Evolutionary conservation across 2,329 filamentous ascomycete species (phyloP).

Genomic region (Stagonosporopsis cucurbitacearum): DNA sequence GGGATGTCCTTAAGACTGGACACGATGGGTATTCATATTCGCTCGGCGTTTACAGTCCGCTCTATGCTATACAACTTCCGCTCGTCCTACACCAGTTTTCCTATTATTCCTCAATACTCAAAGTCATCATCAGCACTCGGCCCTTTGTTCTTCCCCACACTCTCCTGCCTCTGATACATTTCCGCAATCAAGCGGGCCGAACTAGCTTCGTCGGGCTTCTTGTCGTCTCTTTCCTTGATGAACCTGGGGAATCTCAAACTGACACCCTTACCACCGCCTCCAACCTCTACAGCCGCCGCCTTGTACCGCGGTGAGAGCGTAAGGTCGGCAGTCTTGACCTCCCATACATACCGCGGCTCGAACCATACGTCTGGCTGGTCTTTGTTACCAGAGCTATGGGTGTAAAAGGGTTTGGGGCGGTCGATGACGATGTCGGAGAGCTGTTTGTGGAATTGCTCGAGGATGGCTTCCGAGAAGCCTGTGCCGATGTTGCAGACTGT

Average conservation of each 20-base stretch:
- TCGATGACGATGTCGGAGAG: slow-evolving; percentile 83
- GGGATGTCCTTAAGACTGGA: too few relatives aligned
- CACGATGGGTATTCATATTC: too few relatives aligned
- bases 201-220: slow-evolving; percentile 92
- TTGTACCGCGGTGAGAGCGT: slow-evolving; percentile 92
- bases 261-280: slow-evolving; percentile 76
- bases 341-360: slow-evolving; percentile 93
- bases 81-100: too few relatives aligned
- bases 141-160: slow-evolving; percentile 83
- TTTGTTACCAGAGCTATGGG: slow-evolving; percentile 80
- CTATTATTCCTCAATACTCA: slow-evolving; percentile 93
- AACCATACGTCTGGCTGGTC: slow-evolving; percentile 99
- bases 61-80: too few relatives aligned
- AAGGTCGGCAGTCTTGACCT: slow-evolving; percentile 95
- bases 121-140: slow-evolving; percentile 95
- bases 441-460: slow-evolving; percentile 82
- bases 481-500: slow-evolving; percentile 99
- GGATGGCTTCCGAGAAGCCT: slow-evolving; percentile 90
- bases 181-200: slow-evolving; percentile 85
- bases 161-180: slow-evolving; percentile 97
- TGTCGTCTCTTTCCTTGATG: slow-evolving; percentile 90
- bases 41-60: too few relatives aligned
- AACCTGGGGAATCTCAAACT: slow-evolving; percentile 91
- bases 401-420: slow-evolving; percentile 91
- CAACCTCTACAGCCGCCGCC: slow-evolving; percentile 82